These are phyloP conservation scores for Picea mariana DNA, from an alignment of 83 land plant species.

Conservation along the genomic window DNA sequence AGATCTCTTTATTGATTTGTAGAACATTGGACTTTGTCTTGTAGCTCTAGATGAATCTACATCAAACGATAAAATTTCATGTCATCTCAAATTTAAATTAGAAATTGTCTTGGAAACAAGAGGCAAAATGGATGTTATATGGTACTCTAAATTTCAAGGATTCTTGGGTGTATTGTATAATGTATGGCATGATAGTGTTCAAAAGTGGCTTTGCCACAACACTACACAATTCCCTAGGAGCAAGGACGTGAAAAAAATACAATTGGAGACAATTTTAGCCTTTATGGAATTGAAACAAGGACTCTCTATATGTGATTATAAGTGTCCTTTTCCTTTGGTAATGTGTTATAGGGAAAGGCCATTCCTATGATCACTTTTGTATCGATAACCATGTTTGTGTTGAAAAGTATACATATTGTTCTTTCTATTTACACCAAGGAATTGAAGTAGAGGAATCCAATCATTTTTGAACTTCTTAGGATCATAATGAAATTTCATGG, in stretches of 20 bases:
- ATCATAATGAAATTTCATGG: no score
- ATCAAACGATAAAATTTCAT: neutral
- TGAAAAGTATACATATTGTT: constrained; percentile 30
- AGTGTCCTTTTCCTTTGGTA: constrained; percentile 30
- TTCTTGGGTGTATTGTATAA: constrained; percentile 25
- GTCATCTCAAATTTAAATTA: no score
- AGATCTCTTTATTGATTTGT: constrained; percentile 19
- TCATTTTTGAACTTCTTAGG: no score
- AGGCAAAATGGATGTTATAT: neutral
- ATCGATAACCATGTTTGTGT: constrained; percentile 27
- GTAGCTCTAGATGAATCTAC: constrained; percentile 15
- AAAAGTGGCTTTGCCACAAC: constrained; percentile 24
- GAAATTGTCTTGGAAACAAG: neutral
- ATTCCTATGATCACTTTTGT: constrained; percentile 37
- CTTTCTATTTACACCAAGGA: neutral
- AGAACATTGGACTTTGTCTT: constrained; percentile 28
- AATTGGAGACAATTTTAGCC: constrained; percentile 15
- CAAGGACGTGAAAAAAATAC: constrained; percentile 36
- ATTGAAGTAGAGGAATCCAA: constrained; percentile 9
- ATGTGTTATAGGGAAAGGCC: constrained; percentile 29
- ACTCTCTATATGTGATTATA: constrained; percentile 31
- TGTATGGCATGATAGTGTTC: constrained; percentile 19
- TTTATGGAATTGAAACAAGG: constrained; percentile 25
- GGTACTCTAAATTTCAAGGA: constrained; percentile 27
- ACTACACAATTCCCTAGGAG: constrained; percentile 21